These are phyloP conservation scores for Micromonas commoda DNA, from an alignment of 139 green algal genomes.

Conservation along the genomic window DNA sequence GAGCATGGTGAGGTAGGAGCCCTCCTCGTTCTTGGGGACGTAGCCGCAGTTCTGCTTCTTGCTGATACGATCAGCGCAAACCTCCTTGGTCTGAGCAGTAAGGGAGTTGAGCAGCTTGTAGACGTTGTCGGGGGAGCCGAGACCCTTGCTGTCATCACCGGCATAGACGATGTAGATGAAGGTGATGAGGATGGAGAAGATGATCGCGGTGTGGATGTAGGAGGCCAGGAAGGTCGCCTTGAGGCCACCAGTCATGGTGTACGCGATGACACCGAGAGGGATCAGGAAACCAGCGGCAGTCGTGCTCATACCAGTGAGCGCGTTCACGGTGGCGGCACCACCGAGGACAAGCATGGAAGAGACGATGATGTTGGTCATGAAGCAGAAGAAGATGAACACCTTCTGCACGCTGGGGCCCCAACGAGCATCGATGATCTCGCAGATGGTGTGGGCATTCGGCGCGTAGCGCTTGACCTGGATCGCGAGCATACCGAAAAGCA, in stretches of 20 bases:
- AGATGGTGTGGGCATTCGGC: constrained; percentile 78
- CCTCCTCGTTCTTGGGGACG: constrained; percentile 69
- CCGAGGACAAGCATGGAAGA: constrained; percentile 86
- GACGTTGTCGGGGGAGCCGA: constrained; percentile 58
- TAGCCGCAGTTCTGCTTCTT: constrained; percentile 43
- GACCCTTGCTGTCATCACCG: constrained; percentile 29
- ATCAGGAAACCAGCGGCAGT: constrained; percentile 45
- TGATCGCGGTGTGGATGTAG: constrained; percentile 79
- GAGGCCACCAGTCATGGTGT: constrained; percentile 82
- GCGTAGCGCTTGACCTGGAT: constrained; percentile 93
- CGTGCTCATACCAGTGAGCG: constrained; percentile 68
- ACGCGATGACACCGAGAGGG: constrained; percentile 70
- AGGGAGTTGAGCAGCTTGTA: constrained; percentile 56
- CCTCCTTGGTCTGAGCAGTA: neutral
- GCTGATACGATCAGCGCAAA: constrained; percentile 22
- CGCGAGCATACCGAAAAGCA: constrained; percentile 89
- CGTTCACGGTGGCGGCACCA: constrained; percentile 77
- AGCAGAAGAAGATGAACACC: constrained; percentile 75
- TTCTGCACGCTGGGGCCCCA: constrained; percentile 67
- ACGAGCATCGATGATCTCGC: constrained; percentile 77
- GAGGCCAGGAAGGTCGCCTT: constrained; percentile 82
- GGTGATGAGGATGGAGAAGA: constrained; percentile 76
- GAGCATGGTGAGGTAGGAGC: constrained; percentile 86
- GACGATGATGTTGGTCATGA: constrained; percentile 86
- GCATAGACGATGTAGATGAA: constrained; percentile 80